Conservation (phyloP, 106 monocot species). For the Phalaenopsis equestris region DNA sequence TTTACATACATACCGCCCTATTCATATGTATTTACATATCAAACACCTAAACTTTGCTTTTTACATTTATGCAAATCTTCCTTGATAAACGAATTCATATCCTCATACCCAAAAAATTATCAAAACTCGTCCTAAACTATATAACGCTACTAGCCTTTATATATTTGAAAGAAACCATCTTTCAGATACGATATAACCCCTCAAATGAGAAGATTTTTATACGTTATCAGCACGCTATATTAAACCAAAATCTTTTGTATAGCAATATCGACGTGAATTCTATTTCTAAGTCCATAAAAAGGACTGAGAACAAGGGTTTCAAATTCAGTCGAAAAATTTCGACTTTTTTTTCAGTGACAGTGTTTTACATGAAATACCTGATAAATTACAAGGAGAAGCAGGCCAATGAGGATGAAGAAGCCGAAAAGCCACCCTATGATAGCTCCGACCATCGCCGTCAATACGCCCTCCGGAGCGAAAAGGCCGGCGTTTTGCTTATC, state of each 20-base stretch:
- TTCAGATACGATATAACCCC: too few species aligned
- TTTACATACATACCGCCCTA: too few species aligned
- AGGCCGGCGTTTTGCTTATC: neutral
- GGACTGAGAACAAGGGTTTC: neutral
- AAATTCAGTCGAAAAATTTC: neutral
- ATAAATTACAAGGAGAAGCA: constrained; percentile 5
- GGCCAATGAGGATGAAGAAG: constrained; percentile 7
- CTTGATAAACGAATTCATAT: too few species aligned
- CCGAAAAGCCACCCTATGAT: neutral
- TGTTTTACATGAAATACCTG: neutral
- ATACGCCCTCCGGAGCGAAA: neutral
- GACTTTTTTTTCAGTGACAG: neutral
- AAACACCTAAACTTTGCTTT: too few species aligned
- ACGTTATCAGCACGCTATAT: too few species aligned
- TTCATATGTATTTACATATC: too few species aligned
- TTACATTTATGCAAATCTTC: too few species aligned
- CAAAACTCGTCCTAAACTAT: too few species aligned
- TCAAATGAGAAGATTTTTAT: too few species aligned
- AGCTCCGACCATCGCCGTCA: constrained; percentile 3
- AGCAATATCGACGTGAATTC: neutral
- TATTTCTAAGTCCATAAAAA: neutral
- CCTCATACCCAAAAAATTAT: too few species aligned
- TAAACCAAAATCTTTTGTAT: neutral
- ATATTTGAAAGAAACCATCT: too few species aligned
- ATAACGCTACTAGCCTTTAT: too few species aligned